phyloP scores from a whole-genome alignment of 176 grass and related monocot genomes.

The Avena eriantha region DNA sequence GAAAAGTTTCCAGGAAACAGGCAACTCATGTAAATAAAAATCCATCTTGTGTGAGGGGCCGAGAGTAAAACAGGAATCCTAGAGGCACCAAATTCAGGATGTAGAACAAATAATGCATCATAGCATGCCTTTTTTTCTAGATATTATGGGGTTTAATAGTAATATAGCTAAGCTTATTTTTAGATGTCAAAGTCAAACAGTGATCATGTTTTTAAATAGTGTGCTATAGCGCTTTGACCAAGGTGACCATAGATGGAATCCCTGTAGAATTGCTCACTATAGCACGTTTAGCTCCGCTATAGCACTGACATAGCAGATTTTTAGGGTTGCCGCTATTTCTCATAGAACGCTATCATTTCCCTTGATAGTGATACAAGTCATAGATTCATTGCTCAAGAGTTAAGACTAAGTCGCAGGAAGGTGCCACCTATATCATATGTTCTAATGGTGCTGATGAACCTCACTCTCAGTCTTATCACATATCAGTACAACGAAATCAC shows the following conservation, averaged over 20 bases:
- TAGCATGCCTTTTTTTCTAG: background rate
- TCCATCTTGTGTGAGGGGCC: background rate
- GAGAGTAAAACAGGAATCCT: conserved; percentile 8
- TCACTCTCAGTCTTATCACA: conserved; percentile 25
- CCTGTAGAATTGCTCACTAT: background rate
- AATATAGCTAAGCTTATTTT: conserved; percentile 3
- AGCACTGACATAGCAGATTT: background rate
- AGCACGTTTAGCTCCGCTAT: background rate
- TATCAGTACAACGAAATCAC: background rate
- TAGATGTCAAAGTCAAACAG: background rate
- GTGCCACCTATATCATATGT: background rate
- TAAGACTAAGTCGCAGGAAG: conserved; percentile 6
- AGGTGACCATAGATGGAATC: too few species aligned
- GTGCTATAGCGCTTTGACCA: too few species aligned
- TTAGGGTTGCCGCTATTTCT: background rate
- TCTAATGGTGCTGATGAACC: background rate
- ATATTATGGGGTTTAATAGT: conserved; percentile 14
- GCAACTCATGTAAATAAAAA: conserved; percentile 14
- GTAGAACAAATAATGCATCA: conserved; percentile 1
- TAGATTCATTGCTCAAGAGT: background rate
- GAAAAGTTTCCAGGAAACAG: conserved; percentile 19
- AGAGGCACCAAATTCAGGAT: background rate
- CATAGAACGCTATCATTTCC: background rate
- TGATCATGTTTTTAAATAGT: too few species aligned
- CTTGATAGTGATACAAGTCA: background rate